phyloP scores from a whole-genome alignment of 345 rosid species.

The Syzygium jambos region DNA sequence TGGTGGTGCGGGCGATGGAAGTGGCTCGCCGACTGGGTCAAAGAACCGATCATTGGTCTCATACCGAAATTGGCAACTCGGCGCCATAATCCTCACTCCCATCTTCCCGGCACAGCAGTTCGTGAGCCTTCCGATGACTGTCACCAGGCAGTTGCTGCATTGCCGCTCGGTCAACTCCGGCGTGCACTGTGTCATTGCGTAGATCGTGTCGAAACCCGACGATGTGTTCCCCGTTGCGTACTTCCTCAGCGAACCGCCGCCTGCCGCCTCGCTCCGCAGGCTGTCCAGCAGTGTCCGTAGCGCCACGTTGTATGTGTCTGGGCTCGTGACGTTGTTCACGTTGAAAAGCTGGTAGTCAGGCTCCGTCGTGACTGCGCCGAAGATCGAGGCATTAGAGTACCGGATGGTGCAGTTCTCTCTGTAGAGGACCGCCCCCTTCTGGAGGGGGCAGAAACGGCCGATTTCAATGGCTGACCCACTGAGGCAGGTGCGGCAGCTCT shows the following conservation, averaged over 20 bases:
- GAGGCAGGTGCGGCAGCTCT: too few species aligned
- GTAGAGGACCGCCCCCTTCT: too few species aligned
- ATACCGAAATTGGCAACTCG: neutral
- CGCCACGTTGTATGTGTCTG: neutral
- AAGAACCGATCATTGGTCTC: neutral
- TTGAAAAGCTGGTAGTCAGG: neutral
- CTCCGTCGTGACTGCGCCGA: neutral
- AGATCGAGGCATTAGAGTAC: neutral
- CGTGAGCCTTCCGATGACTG: accelerated
- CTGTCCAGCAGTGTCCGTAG: neutral
- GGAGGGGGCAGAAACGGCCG: too few species aligned
- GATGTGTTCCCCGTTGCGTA: slow-evolving; percentile 22
- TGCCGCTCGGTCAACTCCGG: slow-evolving; percentile 22
- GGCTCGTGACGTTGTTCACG: neutral
- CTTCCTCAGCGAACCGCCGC: slow-evolving; percentile 19
- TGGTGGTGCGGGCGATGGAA: neutral
- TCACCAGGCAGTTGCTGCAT: neutral
- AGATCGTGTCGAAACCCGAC: slow-evolving; percentile 3
- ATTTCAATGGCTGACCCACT: too few species aligned
- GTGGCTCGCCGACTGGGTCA: neutral
- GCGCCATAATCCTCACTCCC: neutral
- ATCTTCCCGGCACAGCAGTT: neutral
- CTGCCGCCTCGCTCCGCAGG: neutral
- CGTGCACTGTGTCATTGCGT: slow-evolving; percentile 30
- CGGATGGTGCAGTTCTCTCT: too few species aligned